Evolutionary conservation across 2,329 filamentous ascomycete species (phyloP), one percentile per base, ranked within the genome.

Genomic region (Pseudogymnoascus sp.): DNA sequence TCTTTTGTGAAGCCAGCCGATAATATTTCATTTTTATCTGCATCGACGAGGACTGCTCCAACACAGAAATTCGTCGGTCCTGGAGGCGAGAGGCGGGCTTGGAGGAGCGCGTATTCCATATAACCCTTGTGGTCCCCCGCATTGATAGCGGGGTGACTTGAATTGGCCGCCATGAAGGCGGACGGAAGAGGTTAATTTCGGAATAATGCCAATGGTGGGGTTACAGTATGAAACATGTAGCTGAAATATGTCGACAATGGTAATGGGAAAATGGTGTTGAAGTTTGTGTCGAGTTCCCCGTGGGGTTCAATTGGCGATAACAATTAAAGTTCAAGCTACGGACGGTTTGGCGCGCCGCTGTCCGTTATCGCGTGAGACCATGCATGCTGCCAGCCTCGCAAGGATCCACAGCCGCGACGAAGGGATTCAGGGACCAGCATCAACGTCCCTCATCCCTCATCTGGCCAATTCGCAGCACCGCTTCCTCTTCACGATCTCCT

Each of bases 1-100:
- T 99, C 92, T 61, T 96, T 80, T 0, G 94, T 96, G 75, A 92
- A 97, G 59, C 94, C 92, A 1, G 89, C 89, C 0, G 88, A 82
- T 26, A 95, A 78, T 61, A 95, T 77, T 23, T 74, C 71, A 66
- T 84, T 79, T 34, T 76, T 78, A 39, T 74, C 73, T 12, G 77
- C 71, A 61, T 84, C 78, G 18, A 94, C 79, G 37, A 97, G 79
- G n/a, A 96, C 73, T n/a, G 94, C 94, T 39, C 94, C 94, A 19
- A 99, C 92, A 62, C 92, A 84, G 76, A 91, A 99, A 73, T 97
- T 97, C 58, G 90, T 91, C 2, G 92, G 88, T 88, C 91, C 26
- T 5, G 90, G 90, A 2, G 90, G 89, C 9, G 92, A 95, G 64
- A 87, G 81, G 34, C 81, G 79, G 10, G 94, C 92, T 63, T 91